These are phyloP conservation scores for Cornus florida DNA, from an alignment of 148 eudicot genomes.

Conservation along the genomic window DNA sequence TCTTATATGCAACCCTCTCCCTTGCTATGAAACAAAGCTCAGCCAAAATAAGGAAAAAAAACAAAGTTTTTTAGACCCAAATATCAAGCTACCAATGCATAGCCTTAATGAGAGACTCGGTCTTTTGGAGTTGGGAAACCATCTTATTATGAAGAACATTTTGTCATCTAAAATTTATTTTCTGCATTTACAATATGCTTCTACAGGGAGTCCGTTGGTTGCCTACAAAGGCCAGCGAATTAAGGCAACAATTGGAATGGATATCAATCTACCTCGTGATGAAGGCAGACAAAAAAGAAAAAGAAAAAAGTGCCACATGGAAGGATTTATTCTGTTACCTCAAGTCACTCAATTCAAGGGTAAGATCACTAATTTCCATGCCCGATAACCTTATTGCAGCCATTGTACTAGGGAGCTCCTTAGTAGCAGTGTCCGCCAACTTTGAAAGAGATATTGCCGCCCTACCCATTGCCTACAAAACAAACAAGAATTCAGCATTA, in stretches of 20 bases:
- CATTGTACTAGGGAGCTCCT: conserved; percentile 92
- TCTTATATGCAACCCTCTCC: no score
- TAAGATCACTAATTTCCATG: conserved; percentile 96
- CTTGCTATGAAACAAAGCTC: neutral
- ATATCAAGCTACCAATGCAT: neutral
- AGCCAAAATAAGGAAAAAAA: neutral
- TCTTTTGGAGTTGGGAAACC: neutral
- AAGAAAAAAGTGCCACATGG: neutral
- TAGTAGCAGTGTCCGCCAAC: conserved; percentile 82
- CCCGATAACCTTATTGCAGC: conserved; percentile 87
- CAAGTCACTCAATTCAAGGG: conserved; percentile 77
- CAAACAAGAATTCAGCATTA: conserved; percentile 11
- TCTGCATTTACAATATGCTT: neutral
- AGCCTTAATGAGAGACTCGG: neutral
- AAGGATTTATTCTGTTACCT: conserved; percentile 42
- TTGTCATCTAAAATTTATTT: neutral
- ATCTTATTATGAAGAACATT: neutral
- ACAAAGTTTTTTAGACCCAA: neutral
- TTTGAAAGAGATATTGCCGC: conserved; percentile 76
- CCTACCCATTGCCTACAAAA: conserved; percentile 73
- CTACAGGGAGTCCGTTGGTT: neutral
- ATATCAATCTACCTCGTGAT: no score
- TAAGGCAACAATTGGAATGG: neutral
- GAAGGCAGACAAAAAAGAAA: neutral
- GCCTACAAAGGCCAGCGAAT: neutral